Evolutionary conservation across 2,329 filamentous ascomycete species (phyloP).

Genomic region (Fusarium continuum): DNA sequence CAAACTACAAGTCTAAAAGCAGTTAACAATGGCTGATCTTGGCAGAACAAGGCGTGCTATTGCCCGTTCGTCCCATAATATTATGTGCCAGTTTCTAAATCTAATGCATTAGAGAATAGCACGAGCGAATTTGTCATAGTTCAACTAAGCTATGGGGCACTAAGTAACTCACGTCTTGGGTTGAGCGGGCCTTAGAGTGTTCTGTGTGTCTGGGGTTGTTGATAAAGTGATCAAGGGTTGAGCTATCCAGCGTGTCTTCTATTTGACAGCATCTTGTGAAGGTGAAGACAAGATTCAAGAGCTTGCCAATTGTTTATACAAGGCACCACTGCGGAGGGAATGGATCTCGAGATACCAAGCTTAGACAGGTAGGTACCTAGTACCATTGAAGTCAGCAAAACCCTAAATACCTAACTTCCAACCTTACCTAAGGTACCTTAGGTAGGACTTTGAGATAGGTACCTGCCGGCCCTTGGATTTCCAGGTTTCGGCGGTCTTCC

Average conservation of each 20-base stretch:
- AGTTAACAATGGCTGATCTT: slow-evolving; percentile 36
- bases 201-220: slow-evolving; percentile 19
- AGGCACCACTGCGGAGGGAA: no score
- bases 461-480: no score
- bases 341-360: no score
- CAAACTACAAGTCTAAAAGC: slow-evolving; percentile 24
- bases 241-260: not conserved
- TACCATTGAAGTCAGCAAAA: no score
- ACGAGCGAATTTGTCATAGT: not conserved
- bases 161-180: slow-evolving; percentile 5
- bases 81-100: slow-evolving; percentile 11
- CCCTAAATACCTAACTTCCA: no score
- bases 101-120: slow-evolving; percentile 11
- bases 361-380: no score
- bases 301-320: no score
- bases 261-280: slow-evolving; percentile 13
- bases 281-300: no score
- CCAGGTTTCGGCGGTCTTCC: not conserved
- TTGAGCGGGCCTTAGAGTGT: slow-evolving; percentile 9
- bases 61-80: slow-evolving; percentile 3
- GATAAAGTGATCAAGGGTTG: slow-evolving; percentile 16
- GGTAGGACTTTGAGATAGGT: no score
- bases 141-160: not conserved
- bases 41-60: slow-evolving; percentile 19
- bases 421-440: no score